Conservation (phyloP, 1,139 yeast species). For the Yarrowia galli region DNA sequence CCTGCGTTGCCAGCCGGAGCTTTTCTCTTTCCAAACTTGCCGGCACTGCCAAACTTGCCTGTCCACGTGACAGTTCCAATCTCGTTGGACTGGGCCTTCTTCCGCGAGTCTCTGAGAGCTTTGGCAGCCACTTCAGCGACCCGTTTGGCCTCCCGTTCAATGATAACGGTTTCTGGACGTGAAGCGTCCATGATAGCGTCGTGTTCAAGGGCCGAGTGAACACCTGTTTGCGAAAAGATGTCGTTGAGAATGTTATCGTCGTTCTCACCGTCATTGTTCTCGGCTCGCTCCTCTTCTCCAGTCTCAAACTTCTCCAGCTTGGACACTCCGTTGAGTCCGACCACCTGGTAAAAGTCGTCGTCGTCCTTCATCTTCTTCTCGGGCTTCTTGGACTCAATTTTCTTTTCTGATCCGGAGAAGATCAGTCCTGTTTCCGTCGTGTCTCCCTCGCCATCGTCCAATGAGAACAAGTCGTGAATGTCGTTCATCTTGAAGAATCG, state of each 20-base stretch:
- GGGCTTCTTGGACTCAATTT: constrained; percentile 42
- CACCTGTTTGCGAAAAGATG: constrained; percentile 72
- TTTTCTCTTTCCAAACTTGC: constrained; percentile 33
- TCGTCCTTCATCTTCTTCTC: constrained; percentile 47
- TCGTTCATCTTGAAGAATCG: constrained; percentile 93
- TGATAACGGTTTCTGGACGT: constrained; percentile 60
- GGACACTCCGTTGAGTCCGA: constrained; percentile 63
- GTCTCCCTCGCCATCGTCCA: constrained; percentile 63
- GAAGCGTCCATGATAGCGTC: constrained; percentile 74
- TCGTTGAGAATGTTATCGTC: constrained; percentile 66
- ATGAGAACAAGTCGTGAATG: constrained; percentile 82
- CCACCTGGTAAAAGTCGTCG: constrained; percentile 61
- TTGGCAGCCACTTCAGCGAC: constrained; percentile 81
- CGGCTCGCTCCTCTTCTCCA: constrained; percentile 52
- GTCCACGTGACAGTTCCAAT: constrained; percentile 97
- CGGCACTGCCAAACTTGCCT: constrained; percentile 83
- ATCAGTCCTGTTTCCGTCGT: constrained; percentile 65
- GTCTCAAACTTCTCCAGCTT: constrained; percentile 60
- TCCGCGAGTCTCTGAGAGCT: constrained; percentile 73
- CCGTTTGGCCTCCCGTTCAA: constrained; percentile 77
- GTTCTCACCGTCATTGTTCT: constrained; percentile 45
- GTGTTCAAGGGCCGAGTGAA: constrained; percentile 78
- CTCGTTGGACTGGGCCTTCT: constrained; percentile 64
- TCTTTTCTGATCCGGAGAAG: constrained; percentile 62
- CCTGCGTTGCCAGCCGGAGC: constrained; percentile 22